Evolutionary conservation across 2,329 filamentous ascomycete species (phyloP).

Genomic region (Penicillium hordei): DNA sequence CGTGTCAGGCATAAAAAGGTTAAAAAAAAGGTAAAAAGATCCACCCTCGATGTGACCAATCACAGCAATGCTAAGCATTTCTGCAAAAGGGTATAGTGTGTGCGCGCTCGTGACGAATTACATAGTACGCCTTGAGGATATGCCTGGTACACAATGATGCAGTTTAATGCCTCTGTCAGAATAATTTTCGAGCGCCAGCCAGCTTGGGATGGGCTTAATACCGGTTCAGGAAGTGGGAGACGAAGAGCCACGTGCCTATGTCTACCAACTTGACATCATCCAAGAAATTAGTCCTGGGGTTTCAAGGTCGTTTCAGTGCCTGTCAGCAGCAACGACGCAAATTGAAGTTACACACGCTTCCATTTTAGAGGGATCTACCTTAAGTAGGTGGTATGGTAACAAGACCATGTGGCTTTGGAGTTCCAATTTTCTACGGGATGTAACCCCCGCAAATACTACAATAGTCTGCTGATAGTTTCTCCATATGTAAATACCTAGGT

Average conservation of each 20-base stretch:
- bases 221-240: background rate
- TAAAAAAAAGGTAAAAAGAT: background rate
- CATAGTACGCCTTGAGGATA: background rate
- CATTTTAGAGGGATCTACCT: background rate
- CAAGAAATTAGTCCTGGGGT: background rate
- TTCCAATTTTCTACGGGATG: background rate
- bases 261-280: background rate
- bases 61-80: background rate
- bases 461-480: background rate
- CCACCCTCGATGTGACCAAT: background rate
- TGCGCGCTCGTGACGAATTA: background rate
- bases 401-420: background rate
- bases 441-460: background rate
- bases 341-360: background rate
- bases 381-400: background rate
- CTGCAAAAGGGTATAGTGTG: background rate
- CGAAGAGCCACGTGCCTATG: background rate
- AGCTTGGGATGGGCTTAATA: background rate
- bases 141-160: background rate
- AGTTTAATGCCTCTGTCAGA: background rate
- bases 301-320: background rate
- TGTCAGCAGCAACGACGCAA: background rate
- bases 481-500: background rate
- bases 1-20: background rate
- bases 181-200: background rate